Evolutionary conservation across 345 rosid species (phyloP).

Genomic region (Populus davidiana): DNA sequence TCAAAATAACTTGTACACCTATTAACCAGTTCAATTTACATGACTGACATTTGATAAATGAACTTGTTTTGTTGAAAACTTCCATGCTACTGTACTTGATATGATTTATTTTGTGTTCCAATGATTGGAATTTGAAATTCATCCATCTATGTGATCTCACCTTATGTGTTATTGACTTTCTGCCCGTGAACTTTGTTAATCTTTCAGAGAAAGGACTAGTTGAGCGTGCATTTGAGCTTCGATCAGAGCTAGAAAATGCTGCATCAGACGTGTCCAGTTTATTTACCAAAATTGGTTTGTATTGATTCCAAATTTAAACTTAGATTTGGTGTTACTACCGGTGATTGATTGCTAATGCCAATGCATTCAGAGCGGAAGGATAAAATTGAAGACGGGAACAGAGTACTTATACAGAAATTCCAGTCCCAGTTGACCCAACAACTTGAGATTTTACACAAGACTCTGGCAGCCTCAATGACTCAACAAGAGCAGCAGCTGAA

Average conservation of each 20-base stretch:
- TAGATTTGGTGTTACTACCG: neutral
- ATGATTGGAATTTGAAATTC: neutral
- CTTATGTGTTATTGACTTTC: neutral
- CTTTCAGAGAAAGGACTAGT: constrained; percentile 75
- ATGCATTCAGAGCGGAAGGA: constrained; percentile 76
- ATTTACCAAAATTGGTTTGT: constrained; percentile 81
- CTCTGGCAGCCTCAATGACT: constrained; percentile 77
- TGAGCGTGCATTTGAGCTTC: constrained; percentile 81
- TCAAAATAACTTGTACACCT: neutral
- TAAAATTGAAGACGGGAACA: constrained; percentile 87
- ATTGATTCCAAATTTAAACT: constrained; percentile 12
- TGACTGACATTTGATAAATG: neutral
- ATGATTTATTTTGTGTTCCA: neutral
- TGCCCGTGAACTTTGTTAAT: constrained; percentile 6
- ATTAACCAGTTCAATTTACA: neutral
- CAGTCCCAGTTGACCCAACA: constrained; percentile 81
- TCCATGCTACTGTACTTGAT: neutral
- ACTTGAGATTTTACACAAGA: constrained; percentile 81
- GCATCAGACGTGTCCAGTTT: constrained; percentile 82
- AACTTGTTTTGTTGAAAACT: neutral
- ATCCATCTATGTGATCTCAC: neutral
- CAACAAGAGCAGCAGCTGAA: constrained; percentile 89
- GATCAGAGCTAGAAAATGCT: constrained; percentile 78
- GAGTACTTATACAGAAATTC: constrained; percentile 62
- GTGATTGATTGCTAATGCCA: neutral